Percentiles rank a stretch among this genome's conserved stretches.
Conservation (phyloP, 1,284 basidiomycete genomes). For the Tilletia walkeri region DNA sequence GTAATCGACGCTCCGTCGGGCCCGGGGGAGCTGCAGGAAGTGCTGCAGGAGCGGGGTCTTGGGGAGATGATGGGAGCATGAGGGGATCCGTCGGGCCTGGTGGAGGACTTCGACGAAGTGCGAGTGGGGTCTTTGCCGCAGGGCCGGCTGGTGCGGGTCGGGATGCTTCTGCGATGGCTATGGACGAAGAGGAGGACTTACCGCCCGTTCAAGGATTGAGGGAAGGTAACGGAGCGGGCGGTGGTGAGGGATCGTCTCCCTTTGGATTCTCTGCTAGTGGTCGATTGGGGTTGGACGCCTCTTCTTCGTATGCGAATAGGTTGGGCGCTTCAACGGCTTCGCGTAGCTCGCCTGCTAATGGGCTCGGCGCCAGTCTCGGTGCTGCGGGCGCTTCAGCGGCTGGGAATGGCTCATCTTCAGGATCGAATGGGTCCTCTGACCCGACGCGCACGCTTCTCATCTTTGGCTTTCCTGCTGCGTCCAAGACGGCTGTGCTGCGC, state of each 20-base stretch:
- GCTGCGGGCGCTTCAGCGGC: neutral
- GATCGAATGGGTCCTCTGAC: neutral
- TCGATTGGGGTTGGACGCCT: neutral
- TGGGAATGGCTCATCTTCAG: neutral
- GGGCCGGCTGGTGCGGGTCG: neutral
- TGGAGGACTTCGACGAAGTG: slow-evolving; percentile 5
- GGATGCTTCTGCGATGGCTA: slow-evolving; percentile 1
- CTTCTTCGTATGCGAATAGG: neutral
- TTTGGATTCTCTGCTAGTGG: neutral
- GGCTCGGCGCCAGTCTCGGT: neutral
- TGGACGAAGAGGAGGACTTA: slow-evolving; percentile 13
- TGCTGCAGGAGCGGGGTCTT: neutral
- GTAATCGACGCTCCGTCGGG: slow-evolving; percentile 6
- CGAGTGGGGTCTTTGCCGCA: slow-evolving; percentile 2
- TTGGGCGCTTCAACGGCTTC: slow-evolving; percentile 2
- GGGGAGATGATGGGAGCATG: neutral
- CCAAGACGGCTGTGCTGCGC: slow-evolving; percentile 8
- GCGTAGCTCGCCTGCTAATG: neutral
- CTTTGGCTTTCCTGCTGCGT: slow-evolving; percentile 10
- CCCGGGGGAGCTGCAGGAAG: neutral
- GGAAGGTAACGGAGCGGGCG: neutral
- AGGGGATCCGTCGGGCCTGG: slow-evolving; percentile 8
- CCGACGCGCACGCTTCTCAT: slow-evolving; percentile 5
- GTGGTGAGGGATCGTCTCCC: neutral
- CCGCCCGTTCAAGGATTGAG: slow-evolving; percentile 10